Base-by-base conservation (phyloP, 139 green algal species). In the Coccomyxa sp. region DNA sequence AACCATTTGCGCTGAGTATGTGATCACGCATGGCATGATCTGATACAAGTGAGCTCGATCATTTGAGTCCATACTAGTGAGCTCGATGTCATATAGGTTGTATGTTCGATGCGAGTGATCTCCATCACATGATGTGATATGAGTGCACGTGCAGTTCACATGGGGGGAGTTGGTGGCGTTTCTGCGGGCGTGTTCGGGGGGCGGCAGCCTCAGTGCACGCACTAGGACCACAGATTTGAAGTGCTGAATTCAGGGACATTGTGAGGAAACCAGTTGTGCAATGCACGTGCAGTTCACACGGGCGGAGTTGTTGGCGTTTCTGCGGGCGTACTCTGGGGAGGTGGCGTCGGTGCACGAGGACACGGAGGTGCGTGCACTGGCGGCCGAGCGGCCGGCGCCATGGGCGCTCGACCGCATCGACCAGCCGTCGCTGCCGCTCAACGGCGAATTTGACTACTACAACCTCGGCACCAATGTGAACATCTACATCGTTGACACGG, bases 401-500 rank as follows among this genome's bases (percentile, higher is more conserved):
- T 89, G 85, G 85, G 76, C 79, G 7, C 68, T 91, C 38, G 87
- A 91, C 81, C 79, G 87, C 45, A 85, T 89, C 17, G 85, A 91
- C 45, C 87, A 91, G 79, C 45, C 58, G 13, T 21, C 17, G 1
- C 31, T 87, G 76, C 84, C 84, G 9, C 76, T 87, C 30, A 78
- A 85, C 45, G 21, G 71, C 23, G 9, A 58, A n/a, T 87, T 82
- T 38, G 38, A 51, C 30, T 82, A 85, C 58, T 82, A 76, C 66
- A 83, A 78, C 84, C 68, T 76, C 25, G 85, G 85, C 32, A 82
- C 58, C 58, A 60, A 74, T 38, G 86, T 88, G 76, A 88, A 84
- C 27, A 82, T 90, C 28, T 92, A 92, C 67, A 76, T 86, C 14
- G 31, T 92, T 4, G 88, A 92, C 79, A 86, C 81, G 31, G 83